These are phyloP conservation scores for Phaeoacremonium minimum DNA, from an alignment of 2,329 filamentous ascomycete genomes.

Conservation along the genomic window DNA sequence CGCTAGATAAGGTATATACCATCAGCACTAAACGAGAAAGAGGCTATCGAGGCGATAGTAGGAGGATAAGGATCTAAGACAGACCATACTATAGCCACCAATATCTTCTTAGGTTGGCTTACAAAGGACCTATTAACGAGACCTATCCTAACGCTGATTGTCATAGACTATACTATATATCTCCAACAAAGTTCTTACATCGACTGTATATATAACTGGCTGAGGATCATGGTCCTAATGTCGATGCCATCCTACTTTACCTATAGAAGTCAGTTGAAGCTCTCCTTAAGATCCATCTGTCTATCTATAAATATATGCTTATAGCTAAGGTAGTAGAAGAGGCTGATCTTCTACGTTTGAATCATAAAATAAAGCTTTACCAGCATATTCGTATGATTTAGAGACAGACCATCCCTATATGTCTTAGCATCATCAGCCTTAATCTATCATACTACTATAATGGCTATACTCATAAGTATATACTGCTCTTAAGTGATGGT, in stretches of 20 bases:
- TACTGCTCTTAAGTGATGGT: constrained; percentile 29
- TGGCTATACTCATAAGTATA: constrained; percentile 19
- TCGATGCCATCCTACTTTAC: constrained; percentile 22
- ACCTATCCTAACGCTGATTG: constrained; percentile 20
- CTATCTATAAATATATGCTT: constrained; percentile 28
- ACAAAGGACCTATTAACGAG: constrained; percentile 16
- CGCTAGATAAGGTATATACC: too few relatives aligned
- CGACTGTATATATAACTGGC: constrained; percentile 21
- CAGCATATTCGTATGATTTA: constrained; percentile 20
- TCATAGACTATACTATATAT: constrained; percentile 19
- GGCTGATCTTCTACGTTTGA: constrained; percentile 12
- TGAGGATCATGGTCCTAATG: constrained; percentile 21
- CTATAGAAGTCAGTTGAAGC: constrained; percentile 19
- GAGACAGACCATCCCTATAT: constrained; percentile 27
- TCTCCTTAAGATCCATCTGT: constrained; percentile 31
- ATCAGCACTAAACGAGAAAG: constrained; percentile 6
- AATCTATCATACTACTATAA: constrained; percentile 23
- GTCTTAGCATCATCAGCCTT: constrained; percentile 23
- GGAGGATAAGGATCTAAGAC: constrained; percentile 13
- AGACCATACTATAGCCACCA: constrained; percentile 20
- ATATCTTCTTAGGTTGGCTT: constrained; percentile 19
- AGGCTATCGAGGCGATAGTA: constrained; percentile 1
- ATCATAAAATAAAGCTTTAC: constrained; percentile 25
- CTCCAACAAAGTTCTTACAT: constrained; percentile 16
- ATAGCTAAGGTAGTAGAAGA: constrained; percentile 32